phyloP scores from a whole-genome alignment of 495 filamentous ascomycete species.

The Aspergillus cristatus region DNA sequence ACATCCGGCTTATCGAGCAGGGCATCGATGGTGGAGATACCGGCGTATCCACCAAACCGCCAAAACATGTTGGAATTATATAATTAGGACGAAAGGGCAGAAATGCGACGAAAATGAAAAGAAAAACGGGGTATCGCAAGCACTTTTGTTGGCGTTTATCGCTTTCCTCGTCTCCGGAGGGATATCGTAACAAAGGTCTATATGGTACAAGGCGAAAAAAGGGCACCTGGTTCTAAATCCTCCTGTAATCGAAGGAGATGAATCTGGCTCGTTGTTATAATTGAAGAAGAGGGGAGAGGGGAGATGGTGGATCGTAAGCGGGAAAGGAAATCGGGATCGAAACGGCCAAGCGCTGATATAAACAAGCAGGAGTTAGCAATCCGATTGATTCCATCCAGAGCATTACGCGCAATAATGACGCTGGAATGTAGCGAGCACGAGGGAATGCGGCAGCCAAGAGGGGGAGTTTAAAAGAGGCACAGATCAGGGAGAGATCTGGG shows the following conservation, averaged over 20 bases:
- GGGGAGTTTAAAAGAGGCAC: background rate
- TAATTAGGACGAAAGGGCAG: constrained; percentile 26
- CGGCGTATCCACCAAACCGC: constrained; percentile 97
- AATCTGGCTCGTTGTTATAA: background rate
- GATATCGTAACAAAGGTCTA: constrained; percentile 22
- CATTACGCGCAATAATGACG: background rate
- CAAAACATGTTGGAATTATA: constrained; percentile 83
- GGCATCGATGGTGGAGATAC: constrained; percentile 89
- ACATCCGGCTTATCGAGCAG: constrained; percentile 94
- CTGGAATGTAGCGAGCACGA: background rate
- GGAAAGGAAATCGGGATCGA: constrained; percentile 12
- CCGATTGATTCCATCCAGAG: background rate
- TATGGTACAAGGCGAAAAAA: constrained; percentile 22
- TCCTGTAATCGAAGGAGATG: background rate
- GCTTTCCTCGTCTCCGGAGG: constrained; percentile 20
- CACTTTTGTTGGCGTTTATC: constrained; percentile 15
- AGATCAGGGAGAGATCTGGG: background rate
- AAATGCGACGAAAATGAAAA: constrained; percentile 30
- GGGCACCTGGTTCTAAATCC: background rate
- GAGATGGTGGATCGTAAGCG: constrained; percentile 4
- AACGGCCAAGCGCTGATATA: constrained; percentile 27
- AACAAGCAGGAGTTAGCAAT: constrained; percentile 19
- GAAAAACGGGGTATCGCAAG: constrained; percentile 13
- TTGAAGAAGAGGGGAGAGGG: constrained; percentile 1
- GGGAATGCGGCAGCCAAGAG: background rate